Base-by-base conservation (phyloP, 2,329 filamentous ascomycete genomes). In the Monosporascus sp. region DNA sequence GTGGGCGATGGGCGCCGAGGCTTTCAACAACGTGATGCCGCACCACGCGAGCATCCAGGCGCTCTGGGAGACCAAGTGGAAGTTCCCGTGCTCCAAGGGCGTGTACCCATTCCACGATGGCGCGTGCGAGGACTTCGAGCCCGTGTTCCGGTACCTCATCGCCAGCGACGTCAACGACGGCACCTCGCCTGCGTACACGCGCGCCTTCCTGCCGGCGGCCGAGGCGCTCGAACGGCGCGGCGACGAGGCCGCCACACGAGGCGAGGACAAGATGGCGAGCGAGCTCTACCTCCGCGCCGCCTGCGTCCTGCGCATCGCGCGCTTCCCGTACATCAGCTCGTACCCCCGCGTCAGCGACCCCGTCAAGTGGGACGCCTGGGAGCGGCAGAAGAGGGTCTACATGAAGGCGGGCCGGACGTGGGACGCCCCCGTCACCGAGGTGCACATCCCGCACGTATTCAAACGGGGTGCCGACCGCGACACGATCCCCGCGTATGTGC, bases 51-150 rank as follows among this genome's bases (percentile, higher is more conserved):
- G 79, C 24, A 84, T 86, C 59, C 74, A 80, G 63, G 78, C 78
- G 9, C 71, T 88, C 27, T 91, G 88, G 87, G 85, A 89, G 71
- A 88, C 84, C 7, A 90, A 89, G 70, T 91, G 87, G 87, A 85
- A 85, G 69, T 74, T 79, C 60, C 84, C 84, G 5, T 84, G 81
- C 67, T 69, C 70, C 37, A 84, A 84, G 71, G 78, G 83, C 53
- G 76, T 90, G 8, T 88, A 89, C 61, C 85, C 86, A 0, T 91
- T 91, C 75, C 88, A 91, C 74, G 88, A 91, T 69, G 83, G 84
- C 48, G 73, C 77, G 4, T 79, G 80, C 54, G 76, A 83, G 53
- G 88, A 91, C 69, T 90, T 91, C 64, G 78, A 81, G 60, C 85
- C 85, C 19, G 77, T 91, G 34, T 88, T 89, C 49, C 67, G 79